Base-by-base conservation (phyloP, 2,329 filamentous ascomycete genomes). In the Cladosporium halotolerans region DNA sequence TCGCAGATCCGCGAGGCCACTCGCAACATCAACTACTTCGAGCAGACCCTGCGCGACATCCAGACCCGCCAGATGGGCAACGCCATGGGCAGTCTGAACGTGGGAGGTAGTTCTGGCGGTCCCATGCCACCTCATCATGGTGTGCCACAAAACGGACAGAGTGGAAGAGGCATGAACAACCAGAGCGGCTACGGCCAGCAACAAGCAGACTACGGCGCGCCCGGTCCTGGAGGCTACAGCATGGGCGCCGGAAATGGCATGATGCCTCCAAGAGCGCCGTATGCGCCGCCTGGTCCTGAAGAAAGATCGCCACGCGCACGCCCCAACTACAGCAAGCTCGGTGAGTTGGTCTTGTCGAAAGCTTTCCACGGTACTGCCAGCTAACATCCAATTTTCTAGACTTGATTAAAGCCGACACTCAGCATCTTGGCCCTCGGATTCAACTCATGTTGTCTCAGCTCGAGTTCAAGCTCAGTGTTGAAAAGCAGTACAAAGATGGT, bases 371-470 rank as follows among this genome's bases (percentile, higher is more conserved):
- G 16, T 23, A 28, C 28, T n/a, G 39, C 32, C 16, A 53, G 53
- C 60, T 62, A 51, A 66, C 58, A 28, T 28, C 13, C 16, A 4
- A 41, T 2, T 56, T 42, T 44, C 18, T 62, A 96, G 93, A 99
- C 73, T 78, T 99, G 58, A 96, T 99, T 76, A 97, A 97, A 82
- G 96, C 95, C 73, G 93, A 99, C 69, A 96, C 91, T 32, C 88
- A 88, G 14, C 89, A 96, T 70, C 84, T 99, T 58, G 93, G 93
- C 33, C 92, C 93, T 56, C 90, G 95, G 62, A 99, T 99, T 66
- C 93, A 99, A 75, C 87, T 97, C 66, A 99, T 99, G 93, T 78
- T 99, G 66, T 95, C 93, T 45, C 93, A 99, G 72, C 85, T 99
- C 59, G 90, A 97, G 72, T 99, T 99, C 77, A 99, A 99, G 76